These are phyloP conservation scores for Penicillium hordei DNA, from an alignment of 2,329 filamentous ascomycete genomes.

Conservation along the genomic window DNA sequence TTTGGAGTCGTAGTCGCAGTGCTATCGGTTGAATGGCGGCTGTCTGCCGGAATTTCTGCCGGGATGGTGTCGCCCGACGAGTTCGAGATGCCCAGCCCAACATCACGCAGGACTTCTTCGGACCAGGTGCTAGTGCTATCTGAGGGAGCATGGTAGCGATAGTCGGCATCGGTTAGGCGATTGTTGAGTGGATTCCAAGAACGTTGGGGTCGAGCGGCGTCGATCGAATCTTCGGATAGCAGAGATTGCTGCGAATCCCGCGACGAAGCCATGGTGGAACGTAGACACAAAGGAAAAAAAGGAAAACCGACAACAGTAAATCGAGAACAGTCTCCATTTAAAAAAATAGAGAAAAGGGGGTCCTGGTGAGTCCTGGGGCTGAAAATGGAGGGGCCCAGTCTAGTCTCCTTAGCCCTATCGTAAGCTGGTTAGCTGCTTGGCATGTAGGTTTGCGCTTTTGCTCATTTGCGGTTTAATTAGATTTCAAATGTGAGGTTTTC, in stretches of 20 bases:
- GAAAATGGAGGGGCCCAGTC: background rate
- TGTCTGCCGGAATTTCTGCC: background rate
- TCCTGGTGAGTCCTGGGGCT: background rate
- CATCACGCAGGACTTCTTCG: slow-evolving; percentile 19
- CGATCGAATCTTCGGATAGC: slow-evolving; percentile 15
- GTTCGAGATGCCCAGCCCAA: slow-evolving; percentile 23
- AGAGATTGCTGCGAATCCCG: slow-evolving; percentile 19
- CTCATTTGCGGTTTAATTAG: background rate
- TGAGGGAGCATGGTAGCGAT: slow-evolving; percentile 10
- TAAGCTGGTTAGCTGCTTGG: background rate
- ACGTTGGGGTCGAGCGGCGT: slow-evolving; percentile 12
- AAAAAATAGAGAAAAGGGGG: background rate
- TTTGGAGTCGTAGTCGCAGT: background rate
- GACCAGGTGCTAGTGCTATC: slow-evolving; percentile 16
- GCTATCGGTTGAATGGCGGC: slow-evolving; percentile 9
- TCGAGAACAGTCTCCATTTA: background rate
- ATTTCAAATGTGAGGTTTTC: background rate
- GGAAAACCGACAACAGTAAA: background rate
- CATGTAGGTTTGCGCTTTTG: background rate
- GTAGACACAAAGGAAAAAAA: background rate
- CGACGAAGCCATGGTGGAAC: slow-evolving; percentile 17
- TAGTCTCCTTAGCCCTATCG: background rate
- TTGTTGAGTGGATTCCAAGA: slow-evolving; percentile 22
- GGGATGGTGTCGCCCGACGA: slow-evolving; percentile 11
- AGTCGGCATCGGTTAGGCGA: slow-evolving; percentile 12